Conservation (phyloP, 2,329 filamentous ascomycete species). For the Cucurbitaria berberidis region DNA sequence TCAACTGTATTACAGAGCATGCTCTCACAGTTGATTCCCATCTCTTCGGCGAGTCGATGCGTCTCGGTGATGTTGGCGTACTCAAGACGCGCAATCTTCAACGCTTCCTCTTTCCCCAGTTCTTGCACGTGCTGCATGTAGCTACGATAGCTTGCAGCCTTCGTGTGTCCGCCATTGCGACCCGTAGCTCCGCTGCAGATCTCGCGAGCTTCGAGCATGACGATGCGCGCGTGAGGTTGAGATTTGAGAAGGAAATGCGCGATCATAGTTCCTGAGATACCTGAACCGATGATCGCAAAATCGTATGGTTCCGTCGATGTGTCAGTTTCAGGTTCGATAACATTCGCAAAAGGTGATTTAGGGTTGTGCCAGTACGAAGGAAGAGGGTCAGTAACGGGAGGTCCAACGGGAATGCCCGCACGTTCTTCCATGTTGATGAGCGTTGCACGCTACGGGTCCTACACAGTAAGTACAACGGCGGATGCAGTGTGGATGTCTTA, state of each 20-base stretch:
- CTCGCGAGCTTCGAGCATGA: conserved; percentile 51
- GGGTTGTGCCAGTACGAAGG: conserved; percentile 53
- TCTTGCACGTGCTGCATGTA: conserved; percentile 56
- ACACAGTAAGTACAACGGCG: background rate
- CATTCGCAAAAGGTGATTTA: conserved; percentile 45
- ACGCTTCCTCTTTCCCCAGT: conserved; percentile 58
- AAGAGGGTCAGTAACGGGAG: conserved; percentile 43
- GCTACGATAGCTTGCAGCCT: conserved; percentile 58
- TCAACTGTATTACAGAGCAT: conserved; percentile 62
- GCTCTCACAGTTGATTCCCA: conserved; percentile 56
- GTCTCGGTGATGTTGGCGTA: conserved; percentile 59
- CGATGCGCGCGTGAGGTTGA: conserved; percentile 22
- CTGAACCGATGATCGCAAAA: conserved; percentile 49
- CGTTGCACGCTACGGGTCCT: background rate
- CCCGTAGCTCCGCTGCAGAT: conserved; percentile 51
- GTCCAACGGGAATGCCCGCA: conserved; percentile 35
- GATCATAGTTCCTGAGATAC: conserved; percentile 49
- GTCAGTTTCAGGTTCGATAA: conserved; percentile 35
- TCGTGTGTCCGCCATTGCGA: conserved; percentile 57
- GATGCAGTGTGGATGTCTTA: background rate
- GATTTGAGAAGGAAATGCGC: conserved; percentile 44
- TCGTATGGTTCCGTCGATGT: conserved; percentile 35
- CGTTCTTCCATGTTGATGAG: conserved; percentile 35
- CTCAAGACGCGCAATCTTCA: conserved; percentile 51
- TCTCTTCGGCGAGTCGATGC: conserved; percentile 59